Base-by-base conservation (phyloP, 768 basidiomycete species). In the Tephrocybe rancida region DNA sequence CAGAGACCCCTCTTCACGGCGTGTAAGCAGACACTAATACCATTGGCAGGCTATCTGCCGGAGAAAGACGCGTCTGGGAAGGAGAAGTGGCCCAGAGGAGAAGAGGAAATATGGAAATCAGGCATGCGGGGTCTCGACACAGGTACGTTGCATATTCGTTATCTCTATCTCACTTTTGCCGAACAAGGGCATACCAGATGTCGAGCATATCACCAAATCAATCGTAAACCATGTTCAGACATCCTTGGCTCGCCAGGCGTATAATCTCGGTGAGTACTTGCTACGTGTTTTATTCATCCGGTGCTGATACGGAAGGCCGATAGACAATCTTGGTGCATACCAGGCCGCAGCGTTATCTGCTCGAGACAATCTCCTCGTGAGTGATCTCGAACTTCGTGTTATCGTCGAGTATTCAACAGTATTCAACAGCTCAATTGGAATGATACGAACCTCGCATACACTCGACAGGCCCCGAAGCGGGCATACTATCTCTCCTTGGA, bases 401-500 rank as follows among this genome's bases (percentile, higher is more conserved):
- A 10, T 7, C 27, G 38, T 47, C 35, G 55, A 53, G 25, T 18
- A n/a, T 22, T 54, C 9, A 56, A 59, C 34, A 24, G 24, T 34
- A 25, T 26, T 10, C 48, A 13, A n/a, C 45, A 88, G 87, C 70
- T 89, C 61, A 91, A 92, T 69, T 94, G 90, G 91, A 94, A 92
- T 60, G 82, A 85, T 37, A 94, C 91, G 6, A 87, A 92, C 62
- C 66, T 88, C 54, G 74, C 84, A 50, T 82, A 87, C 69, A 88
- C 88, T 44, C 86, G 90, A 64, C 95, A 91, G 67, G 77, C 84
- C 32, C 92, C 92, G 22, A 95, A 95, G 64, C 80, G 92, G 55
- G 92, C 92, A 11, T 98, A 98, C 77, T 99, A 98, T 71, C 83
- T 98, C 55, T 96, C 93, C 37, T 84, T 98, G 49, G 96, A 97